Evolutionary conservation across 257 asterid species (phyloP).

Genomic region (Plantago ovata): DNA sequence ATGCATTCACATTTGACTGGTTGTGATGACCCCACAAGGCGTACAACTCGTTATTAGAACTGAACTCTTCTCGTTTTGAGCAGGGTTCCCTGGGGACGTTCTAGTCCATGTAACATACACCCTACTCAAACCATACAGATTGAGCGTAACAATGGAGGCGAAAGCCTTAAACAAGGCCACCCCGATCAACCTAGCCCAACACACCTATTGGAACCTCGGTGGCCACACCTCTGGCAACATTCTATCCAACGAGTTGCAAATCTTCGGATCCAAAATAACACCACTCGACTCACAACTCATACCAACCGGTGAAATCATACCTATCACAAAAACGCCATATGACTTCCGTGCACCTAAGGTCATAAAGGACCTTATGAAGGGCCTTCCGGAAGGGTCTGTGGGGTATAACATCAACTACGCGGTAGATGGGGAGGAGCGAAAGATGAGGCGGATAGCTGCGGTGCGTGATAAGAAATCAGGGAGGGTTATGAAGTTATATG

Average conservation of each 20-base stretch:
- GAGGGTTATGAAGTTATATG: conserved; percentile 50
- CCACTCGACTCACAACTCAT: conserved; percentile 45
- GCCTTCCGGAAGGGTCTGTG: conserved; percentile 39
- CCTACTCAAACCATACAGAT: conserved; percentile 38
- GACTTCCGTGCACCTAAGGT: conserved; percentile 47
- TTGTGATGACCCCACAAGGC: no score
- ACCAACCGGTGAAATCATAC: conserved; percentile 51
- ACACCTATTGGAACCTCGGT: conserved; percentile 79
- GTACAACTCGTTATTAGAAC: no score
- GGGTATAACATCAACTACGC: conserved; percentile 75
- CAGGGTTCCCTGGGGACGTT: conserved; percentile 78
- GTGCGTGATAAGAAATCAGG: conserved; percentile 54
- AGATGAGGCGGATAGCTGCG: conserved; percentile 46
- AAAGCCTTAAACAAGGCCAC: conserved; percentile 62
- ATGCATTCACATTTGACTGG: no score
- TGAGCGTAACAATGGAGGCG: conserved; percentile 56
- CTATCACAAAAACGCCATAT: conserved; percentile 53
- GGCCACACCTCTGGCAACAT: conserved; percentile 65
- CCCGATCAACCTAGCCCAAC: conserved; percentile 84
- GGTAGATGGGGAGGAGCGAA: conserved; percentile 35
- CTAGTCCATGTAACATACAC: conserved; percentile 46
- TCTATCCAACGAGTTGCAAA: conserved; percentile 54
- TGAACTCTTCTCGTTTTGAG: neutral
- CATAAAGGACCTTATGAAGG: conserved; percentile 44
- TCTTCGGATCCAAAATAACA: conserved; percentile 62